Evolutionary conservation across 805 yeast species (phyloP).

Genomic region (Sporopachydermia lactativora): DNA sequence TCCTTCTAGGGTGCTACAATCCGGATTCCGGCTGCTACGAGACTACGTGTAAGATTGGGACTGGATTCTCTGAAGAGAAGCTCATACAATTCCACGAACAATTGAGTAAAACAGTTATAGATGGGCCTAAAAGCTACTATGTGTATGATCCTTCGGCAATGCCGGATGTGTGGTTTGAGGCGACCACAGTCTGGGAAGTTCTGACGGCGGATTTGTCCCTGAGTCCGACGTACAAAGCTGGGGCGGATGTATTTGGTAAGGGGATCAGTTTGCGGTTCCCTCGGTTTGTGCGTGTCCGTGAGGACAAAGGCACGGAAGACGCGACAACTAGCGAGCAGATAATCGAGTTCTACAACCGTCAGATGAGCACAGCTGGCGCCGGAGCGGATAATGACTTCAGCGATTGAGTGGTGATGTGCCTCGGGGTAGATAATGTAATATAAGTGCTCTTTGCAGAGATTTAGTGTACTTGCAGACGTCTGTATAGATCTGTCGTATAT

Average conservation of each 20-base stretch:
- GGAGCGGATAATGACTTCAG: not conserved
- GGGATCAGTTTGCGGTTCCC: constrained; percentile 88
- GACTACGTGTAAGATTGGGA: constrained; percentile 93
- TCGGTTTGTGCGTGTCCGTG: constrained; percentile 68
- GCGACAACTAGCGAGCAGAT: constrained; percentile 79
- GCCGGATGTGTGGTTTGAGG: constrained; percentile 95
- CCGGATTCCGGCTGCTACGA: constrained; percentile 87
- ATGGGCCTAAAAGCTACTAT: constrained; percentile 50
- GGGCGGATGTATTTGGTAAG: constrained; percentile 52
- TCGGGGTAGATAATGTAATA: no score
- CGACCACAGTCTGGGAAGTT: constrained; percentile 72
- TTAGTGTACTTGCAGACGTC: no score
- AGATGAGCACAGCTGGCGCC: constrained; percentile 25
- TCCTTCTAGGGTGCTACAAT: constrained; percentile 79
- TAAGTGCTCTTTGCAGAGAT: no score
- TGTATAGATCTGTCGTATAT: no score
- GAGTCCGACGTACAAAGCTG: constrained; percentile 84
- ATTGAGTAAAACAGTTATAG: constrained; percentile 53
- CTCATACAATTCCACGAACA: constrained; percentile 43
- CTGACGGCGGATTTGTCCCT: constrained; percentile 82
- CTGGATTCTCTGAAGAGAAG: constrained; percentile 87
- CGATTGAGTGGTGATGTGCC: no score
- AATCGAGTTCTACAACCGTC: constrained; percentile 69
- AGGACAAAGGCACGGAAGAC: constrained; percentile 75
- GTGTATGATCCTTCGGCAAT: constrained; percentile 46